These are phyloP conservation scores for Lactarius akahatsu DNA, from an alignment of 768 basidiomycete species.

Conservation along the genomic window DNA sequence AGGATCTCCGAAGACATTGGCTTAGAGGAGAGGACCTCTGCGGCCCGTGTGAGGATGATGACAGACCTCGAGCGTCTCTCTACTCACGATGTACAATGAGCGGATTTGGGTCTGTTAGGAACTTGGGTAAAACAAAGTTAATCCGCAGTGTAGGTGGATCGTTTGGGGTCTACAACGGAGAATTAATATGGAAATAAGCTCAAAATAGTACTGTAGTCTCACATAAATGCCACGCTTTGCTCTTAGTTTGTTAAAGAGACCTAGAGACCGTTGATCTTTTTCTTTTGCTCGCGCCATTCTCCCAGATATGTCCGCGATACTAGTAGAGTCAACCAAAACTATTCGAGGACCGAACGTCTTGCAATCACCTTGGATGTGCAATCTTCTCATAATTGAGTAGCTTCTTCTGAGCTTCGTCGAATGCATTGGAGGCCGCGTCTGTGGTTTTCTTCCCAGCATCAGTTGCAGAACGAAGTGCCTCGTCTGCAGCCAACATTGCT, in stretches of 20 bases:
- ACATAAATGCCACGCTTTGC: too few relatives aligned
- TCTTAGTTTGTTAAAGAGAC: too few relatives aligned
- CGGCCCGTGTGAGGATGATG: not conserved
- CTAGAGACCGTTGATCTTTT: too few relatives aligned
- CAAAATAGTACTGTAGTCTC: too few relatives aligned
- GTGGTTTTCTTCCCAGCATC: slow-evolving; percentile 12
- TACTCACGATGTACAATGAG: slow-evolving; percentile 10
- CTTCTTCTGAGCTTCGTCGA: not conserved
- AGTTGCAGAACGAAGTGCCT: slow-evolving; percentile 8
- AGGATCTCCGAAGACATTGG: slow-evolving; percentile 5
- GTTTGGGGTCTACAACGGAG: too few relatives aligned
- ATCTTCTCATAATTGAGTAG: slow-evolving; percentile 5
- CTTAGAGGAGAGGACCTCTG: not conserved
- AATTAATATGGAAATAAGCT: too few relatives aligned
- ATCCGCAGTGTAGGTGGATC: too few relatives aligned
- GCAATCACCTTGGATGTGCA: slow-evolving; percentile 8
- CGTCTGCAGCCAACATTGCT: not conserved
- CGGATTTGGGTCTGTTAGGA: not conserved
- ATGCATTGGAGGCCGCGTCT: slow-evolving; percentile 3
- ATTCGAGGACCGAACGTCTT: too few relatives aligned
- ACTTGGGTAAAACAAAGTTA: not conserved
- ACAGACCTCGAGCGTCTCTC: not conserved
- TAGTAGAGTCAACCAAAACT: too few relatives aligned
- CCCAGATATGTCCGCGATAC: too few relatives aligned
- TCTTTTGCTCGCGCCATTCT: too few relatives aligned